Base-by-base conservation (phyloP, 73 alveolate genomes). In the Blepharisma stoltei region DNA sequence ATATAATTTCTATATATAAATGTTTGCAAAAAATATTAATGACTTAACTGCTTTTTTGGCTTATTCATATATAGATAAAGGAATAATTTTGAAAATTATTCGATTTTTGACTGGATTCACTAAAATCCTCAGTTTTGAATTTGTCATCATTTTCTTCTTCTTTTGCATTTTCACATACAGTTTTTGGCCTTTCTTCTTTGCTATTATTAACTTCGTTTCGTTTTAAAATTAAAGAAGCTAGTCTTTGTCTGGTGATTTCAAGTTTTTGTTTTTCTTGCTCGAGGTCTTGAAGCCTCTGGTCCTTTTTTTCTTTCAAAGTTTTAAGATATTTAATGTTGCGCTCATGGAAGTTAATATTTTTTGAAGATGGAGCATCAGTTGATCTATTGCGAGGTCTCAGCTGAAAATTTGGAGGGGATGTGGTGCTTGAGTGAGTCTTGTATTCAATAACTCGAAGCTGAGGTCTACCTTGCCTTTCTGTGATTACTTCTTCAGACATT, bases 171-270 rank as follows among this genome's bases (percentile, higher is more conserved):
- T 52, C 67, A n/a, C 18, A 52, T 52, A n/a, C 67, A n/a, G 67
- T n/a, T 44, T 69, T 69, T 38, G 18, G 54, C 14, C n/a, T 46
- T 5, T 69, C 79, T 44, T 69, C 65, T 69, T 69, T 69, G 2
- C 71, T 43, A 7, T 5, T 69, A 14, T 46, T 69, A 1, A 38
- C 73, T 25, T 60, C 73, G 46, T 38, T 60, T 60, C 73, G 14
- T 60, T 60, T 60, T 47, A 60, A 14, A 25, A 60, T 60, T 8
- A 60, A 14, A 8, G 14, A 14, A 18, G 73, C 73, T 14, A 60
- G 73, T 18, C 73, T 14, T 60, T 60, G 46, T 14, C 73, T 14
- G 38, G 73, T 60, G 11, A 18, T n/a, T 25, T 60, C 73, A 14
- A 60, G 46, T 60, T 60, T 60, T 60, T 11, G 14, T 25, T 60